These are phyloP conservation scores for Penicillium olsonii DNA, from an alignment of 2,329 filamentous ascomycete genomes.

Conservation along the genomic window DNA sequence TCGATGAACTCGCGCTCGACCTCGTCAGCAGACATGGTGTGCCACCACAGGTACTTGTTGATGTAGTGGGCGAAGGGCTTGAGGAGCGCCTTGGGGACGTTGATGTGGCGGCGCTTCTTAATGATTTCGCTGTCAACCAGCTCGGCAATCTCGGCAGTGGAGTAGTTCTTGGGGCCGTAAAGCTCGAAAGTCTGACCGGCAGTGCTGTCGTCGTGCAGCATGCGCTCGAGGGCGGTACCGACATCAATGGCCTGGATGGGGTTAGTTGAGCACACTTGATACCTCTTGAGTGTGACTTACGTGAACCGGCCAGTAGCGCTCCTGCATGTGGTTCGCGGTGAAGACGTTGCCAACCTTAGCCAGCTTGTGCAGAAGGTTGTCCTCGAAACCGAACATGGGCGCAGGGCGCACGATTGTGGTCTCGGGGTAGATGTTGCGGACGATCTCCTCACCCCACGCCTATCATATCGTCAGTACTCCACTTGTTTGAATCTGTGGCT, in stretches of 20 bases:
- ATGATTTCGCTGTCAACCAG: conserved; percentile 90
- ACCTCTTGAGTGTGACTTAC: conserved; percentile 50
- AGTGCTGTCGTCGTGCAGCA: conserved; percentile 88
- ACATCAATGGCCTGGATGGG: conserved; percentile 79
- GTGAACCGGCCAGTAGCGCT: conserved; percentile 89
- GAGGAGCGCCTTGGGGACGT: conserved; percentile 78
- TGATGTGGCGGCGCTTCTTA: conserved; percentile 87
- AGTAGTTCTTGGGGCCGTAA: conserved; percentile 91
- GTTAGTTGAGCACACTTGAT: conserved; percentile 11
- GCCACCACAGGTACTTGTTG: conserved; percentile 89
- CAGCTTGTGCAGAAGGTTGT: conserved; percentile 83
- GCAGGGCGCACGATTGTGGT: conserved; percentile 94
- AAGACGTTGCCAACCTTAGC: conserved; percentile 79
- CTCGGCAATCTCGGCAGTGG: conserved; percentile 79
- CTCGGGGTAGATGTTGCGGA: conserved; percentile 88
- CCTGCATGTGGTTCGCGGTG: conserved; percentile 89
- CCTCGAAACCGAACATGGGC: conserved; percentile 92
- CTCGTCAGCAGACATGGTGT: conserved; percentile 76
- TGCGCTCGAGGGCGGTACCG: conserved; percentile 81
- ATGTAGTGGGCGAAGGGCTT: conserved; percentile 73
- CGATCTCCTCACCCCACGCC: conserved; percentile 80
- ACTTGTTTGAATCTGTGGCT: not conserved
- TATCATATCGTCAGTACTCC: conserved; percentile 33
- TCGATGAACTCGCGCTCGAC: conserved; percentile 92
- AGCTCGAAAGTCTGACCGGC: conserved; percentile 91